Conservation (phyloP, 2,329 filamentous ascomycete genomes). For the Penicillium brasilianum region DNA sequence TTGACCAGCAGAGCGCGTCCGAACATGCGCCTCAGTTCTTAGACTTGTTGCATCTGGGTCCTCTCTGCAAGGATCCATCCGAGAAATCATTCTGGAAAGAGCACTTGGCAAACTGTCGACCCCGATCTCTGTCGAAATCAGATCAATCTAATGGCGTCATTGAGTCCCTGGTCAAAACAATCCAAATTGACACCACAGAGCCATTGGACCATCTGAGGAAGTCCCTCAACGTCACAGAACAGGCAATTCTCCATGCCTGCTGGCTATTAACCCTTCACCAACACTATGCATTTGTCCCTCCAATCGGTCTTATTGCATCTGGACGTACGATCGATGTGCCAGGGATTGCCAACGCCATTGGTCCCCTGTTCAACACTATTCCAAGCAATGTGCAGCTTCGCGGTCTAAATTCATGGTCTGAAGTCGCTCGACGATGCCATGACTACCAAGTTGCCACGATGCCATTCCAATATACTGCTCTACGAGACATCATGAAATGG, state of each 20-base stretch:
- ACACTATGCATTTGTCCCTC: conserved; percentile 54
- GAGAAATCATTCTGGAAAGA: conserved; percentile 71
- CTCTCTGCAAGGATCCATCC: conserved; percentile 58
- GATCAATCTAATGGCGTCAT: conserved; percentile 23
- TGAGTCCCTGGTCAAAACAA: conserved; percentile 12
- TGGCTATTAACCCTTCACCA: conserved; percentile 70
- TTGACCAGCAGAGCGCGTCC: conserved; percentile 28
- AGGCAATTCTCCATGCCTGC: conserved; percentile 75
- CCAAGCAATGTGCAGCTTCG: conserved; percentile 65
- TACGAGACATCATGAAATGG: conserved; percentile 83
- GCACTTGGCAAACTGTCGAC: conserved; percentile 53
- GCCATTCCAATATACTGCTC: conserved; percentile 76
- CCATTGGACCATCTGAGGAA: conserved; percentile 60
- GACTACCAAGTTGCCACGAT: conserved; percentile 70
- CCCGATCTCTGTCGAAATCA: conserved; percentile 17
- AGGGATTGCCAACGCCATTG: conserved; percentile 69
- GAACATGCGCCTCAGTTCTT: conserved; percentile 59
- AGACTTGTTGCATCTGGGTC: conserved; percentile 71
- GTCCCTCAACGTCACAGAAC: conserved; percentile 72
- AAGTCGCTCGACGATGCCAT: conserved; percentile 69
- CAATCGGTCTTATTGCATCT: conserved; percentile 77
- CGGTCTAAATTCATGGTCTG: conserved; percentile 60
- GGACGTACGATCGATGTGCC: conserved; percentile 73
- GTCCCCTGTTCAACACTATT: conserved; percentile 88
- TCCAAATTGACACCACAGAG: conserved; percentile 42